These are phyloP conservation scores for Ganoderma boninense DNA, from an alignment of 1,284 basidiomycete species.

Conservation along the genomic window DNA sequence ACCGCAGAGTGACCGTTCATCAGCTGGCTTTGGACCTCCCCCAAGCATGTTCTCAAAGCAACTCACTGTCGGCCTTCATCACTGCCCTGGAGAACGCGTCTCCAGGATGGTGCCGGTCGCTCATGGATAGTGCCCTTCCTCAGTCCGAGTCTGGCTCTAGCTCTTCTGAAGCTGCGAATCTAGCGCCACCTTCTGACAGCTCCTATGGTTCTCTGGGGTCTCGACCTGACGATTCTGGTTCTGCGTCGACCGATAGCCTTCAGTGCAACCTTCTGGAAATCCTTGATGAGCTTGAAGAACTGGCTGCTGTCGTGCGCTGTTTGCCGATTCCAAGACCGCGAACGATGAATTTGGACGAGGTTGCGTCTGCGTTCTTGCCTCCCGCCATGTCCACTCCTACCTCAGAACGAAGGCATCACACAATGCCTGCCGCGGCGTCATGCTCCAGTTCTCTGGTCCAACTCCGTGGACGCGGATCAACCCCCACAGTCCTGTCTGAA, in stretches of 20 bases:
- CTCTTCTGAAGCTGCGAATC: not conserved
- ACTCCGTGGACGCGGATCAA: conserved; percentile 1
- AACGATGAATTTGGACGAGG: conserved; percentile 10
- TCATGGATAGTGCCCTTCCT: conserved; percentile 28
- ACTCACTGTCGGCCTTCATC: conserved; percentile 27
- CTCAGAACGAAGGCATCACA: not conserved
- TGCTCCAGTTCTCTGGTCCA: not conserved
- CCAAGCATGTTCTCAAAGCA: conserved; percentile 20
- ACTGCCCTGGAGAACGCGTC: conserved; percentile 28
- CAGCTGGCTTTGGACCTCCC: conserved; percentile 28
- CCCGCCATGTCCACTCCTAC: not conserved
- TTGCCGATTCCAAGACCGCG: conserved; percentile 18
- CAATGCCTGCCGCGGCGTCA: not conserved
- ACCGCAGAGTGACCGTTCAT: conserved; percentile 27
- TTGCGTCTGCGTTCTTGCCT: conserved; percentile 3
- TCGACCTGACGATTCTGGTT: not conserved
- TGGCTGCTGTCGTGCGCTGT: conserved; percentile 11
- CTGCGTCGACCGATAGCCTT: not conserved
- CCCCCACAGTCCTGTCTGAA: not conserved
- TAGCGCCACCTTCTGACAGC: not conserved
- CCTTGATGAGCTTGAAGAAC: conserved; percentile 23
- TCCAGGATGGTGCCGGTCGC: conserved; percentile 32
- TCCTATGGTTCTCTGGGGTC: not conserved
- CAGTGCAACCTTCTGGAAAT: conserved; percentile 15
- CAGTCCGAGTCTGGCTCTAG: not conserved